These are phyloP conservation scores for Diacronema lutheri DNA, from an alignment of 78 protist genomes.

Conservation along the genomic window DNA sequence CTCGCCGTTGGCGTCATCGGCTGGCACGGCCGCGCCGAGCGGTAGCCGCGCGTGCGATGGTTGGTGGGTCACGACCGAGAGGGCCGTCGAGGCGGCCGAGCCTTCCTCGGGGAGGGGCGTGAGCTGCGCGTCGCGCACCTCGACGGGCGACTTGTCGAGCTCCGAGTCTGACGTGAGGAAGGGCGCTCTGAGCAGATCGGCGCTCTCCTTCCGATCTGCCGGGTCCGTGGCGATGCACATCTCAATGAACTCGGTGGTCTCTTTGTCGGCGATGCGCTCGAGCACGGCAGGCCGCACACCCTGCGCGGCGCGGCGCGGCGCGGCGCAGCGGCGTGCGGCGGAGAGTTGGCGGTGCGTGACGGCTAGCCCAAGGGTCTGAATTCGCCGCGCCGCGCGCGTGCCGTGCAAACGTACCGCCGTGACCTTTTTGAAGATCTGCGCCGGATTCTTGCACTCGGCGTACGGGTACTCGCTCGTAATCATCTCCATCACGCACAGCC, in stretches of 20 bases:
- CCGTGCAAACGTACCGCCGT: not conserved
- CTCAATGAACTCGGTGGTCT: slow-evolving; percentile 46
- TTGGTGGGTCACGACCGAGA: not conserved
- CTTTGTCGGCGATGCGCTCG: slow-evolving; percentile 17
- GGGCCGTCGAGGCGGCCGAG: no score
- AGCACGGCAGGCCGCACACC: slow-evolving; percentile 45
- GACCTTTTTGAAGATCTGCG: slow-evolving; percentile 65
- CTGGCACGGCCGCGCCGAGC: no score
- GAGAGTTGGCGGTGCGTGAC: not conserved
- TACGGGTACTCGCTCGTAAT: slow-evolving; percentile 79
- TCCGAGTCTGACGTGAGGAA: not conserved
- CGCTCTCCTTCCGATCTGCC: slow-evolving; percentile 41
- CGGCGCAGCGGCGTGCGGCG: not conserved
- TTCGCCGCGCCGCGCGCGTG: not conserved
- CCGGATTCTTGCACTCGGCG: slow-evolving; percentile 78
- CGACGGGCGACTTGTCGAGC: not conserved
- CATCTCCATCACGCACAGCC: slow-evolving; percentile 93
- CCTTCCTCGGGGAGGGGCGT: not conserved
- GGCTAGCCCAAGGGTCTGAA: not conserved
- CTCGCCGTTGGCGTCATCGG: no score
- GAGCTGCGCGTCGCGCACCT: not conserved
- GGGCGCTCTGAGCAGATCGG: not conserved
- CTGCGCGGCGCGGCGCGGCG: slow-evolving; percentile 5
- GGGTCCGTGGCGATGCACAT: slow-evolving; percentile 29
- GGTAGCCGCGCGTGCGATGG: not conserved